phyloP scores from a whole-genome alignment of 345 rosid species.

The Citrus sp. region DNA sequence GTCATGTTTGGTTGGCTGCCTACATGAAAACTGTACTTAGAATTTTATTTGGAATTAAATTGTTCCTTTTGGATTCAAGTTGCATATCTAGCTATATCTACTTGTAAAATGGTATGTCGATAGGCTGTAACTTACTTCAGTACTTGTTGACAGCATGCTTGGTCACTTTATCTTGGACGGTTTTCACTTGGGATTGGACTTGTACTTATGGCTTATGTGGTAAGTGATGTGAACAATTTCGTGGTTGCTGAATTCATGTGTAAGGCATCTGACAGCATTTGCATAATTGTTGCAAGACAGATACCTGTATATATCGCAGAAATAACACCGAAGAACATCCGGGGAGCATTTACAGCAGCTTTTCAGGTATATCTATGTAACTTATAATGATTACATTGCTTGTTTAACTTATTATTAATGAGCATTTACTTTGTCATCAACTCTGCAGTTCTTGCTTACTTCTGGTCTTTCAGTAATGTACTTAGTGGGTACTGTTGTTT shows the following conservation, averaged over 20 bases:
- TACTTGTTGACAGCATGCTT: slow-evolving; percentile 21
- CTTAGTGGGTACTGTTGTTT: slow-evolving; percentile 21
- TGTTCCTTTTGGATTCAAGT: no score
- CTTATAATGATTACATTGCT: neutral
- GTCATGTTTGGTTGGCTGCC: neutral
- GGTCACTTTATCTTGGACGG: slow-evolving; percentile 39
- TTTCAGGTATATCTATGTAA: slow-evolving; percentile 10
- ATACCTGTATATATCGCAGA: slow-evolving; percentile 20
- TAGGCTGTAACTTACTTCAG: neutral
- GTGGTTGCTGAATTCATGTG: neutral
- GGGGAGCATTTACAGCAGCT: slow-evolving; percentile 14
- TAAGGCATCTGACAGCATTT: neutral
- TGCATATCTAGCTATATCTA: no score
- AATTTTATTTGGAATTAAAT: no score
- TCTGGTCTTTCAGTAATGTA: slow-evolving; percentile 11
- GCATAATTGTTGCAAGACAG: slow-evolving; percentile 11
- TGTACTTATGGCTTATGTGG: slow-evolving; percentile 35
- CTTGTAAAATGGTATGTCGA: no score
- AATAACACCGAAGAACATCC: neutral
- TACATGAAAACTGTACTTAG: neutral
- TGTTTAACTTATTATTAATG: neutral
- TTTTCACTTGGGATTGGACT: slow-evolving; percentile 29
- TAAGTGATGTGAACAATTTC: slow-evolving; percentile 3
- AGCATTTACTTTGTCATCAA: neutral
- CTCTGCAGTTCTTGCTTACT: slow-evolving; percentile 9